phyloP scores from a whole-genome alignment of 768 basidiomycete species.

The Amanita molliuscula region DNA sequence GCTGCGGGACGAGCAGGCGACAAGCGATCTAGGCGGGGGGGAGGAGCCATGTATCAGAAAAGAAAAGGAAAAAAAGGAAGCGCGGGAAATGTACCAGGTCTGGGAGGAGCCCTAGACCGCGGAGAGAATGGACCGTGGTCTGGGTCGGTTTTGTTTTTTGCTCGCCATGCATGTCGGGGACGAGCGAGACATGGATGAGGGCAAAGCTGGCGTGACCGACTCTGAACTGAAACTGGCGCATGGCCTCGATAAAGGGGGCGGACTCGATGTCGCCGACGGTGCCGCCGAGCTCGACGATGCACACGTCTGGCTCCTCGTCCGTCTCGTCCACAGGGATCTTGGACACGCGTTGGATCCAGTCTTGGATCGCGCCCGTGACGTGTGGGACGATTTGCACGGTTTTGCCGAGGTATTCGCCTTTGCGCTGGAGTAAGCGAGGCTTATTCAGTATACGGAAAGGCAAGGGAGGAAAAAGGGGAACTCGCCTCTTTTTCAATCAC shows the following conservation, averaged over 20 bases:
- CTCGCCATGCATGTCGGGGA: conserved; percentile 98
- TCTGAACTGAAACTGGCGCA: conserved; percentile 99
- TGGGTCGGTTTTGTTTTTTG: conserved; percentile 99
- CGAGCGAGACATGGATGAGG: conserved; percentile 91
- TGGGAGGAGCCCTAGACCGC: conserved; percentile 86
- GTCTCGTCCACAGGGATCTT: conserved; percentile 93
- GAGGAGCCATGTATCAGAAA: background rate
- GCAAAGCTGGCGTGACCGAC: conserved; percentile 96
- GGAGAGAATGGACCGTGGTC: conserved; percentile 87
- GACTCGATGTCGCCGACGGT: conserved; percentile 99
- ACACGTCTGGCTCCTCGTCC: conserved; percentile 88
- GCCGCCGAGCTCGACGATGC: conserved; percentile 97
- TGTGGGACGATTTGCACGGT: conserved; percentile 98
- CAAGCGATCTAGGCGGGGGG: conserved; percentile 69
- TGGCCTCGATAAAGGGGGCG: conserved; percentile 95
- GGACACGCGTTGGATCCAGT: conserved; percentile 95
- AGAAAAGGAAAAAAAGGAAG: background rate
- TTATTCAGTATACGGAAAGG: background rate
- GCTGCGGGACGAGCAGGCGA: conserved; percentile 69
- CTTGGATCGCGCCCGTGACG: conserved; percentile 93
- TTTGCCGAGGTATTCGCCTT: conserved; percentile 88
- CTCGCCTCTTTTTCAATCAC: conserved; percentile 96
- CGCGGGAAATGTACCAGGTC: conserved; percentile 59
- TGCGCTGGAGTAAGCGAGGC: conserved; percentile 37
- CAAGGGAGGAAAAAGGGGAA: background rate